A percentile compares a stretch with the other conserved stretches of the same genome.
phyloP scores from a whole-genome alignment of 306 rosid genomes.

The Aeschynomene evenia region DNA sequence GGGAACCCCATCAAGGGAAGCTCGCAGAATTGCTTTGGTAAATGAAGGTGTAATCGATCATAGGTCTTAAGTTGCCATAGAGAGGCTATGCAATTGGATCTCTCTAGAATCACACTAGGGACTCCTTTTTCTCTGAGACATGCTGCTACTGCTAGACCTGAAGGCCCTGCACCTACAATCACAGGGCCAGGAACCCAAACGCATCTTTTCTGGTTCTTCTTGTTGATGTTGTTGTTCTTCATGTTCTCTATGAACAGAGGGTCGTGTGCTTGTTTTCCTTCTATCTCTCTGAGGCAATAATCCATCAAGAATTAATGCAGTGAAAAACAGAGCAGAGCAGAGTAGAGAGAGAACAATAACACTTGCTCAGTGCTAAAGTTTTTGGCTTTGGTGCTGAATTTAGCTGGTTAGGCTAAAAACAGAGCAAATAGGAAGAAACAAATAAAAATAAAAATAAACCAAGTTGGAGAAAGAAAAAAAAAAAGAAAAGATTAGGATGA shows the following conservation, averaged over 20 bases:
- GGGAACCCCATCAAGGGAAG: constrained; percentile 66
- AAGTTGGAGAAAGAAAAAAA: too few relatives aligned
- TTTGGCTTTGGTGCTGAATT: background rate
- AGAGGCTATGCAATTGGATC: constrained; percentile 85
- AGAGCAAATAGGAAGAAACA: constrained; percentile 8
- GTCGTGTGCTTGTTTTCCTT: constrained; percentile 74
- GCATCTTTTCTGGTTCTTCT: background rate
- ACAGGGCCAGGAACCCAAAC: constrained; percentile 52
- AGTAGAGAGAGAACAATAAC: background rate
- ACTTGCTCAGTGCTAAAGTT: too few relatives aligned
- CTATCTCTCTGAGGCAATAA: constrained; percentile 44
- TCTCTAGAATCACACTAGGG: constrained; percentile 55
- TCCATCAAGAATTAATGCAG: constrained; percentile 56
- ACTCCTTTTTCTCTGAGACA: constrained; percentile 49
- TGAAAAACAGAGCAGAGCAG: too few relatives aligned
- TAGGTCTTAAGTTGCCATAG: constrained; percentile 81
- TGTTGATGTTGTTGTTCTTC: constrained; percentile 34
- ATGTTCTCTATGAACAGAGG: constrained; percentile 47
- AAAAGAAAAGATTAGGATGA: constrained; percentile 23
- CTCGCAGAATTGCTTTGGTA: constrained; percentile 80
- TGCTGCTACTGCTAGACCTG: constrained; percentile 84
- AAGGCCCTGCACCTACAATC: constrained; percentile 87
- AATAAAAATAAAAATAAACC: too few relatives aligned
- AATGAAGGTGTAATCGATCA: constrained; percentile 68
- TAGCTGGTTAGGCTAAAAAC: constrained; percentile 3